Base-by-base conservation (phyloP, 2,329 filamentous ascomycete genomes). In the Beauveria caledonica region DNA sequence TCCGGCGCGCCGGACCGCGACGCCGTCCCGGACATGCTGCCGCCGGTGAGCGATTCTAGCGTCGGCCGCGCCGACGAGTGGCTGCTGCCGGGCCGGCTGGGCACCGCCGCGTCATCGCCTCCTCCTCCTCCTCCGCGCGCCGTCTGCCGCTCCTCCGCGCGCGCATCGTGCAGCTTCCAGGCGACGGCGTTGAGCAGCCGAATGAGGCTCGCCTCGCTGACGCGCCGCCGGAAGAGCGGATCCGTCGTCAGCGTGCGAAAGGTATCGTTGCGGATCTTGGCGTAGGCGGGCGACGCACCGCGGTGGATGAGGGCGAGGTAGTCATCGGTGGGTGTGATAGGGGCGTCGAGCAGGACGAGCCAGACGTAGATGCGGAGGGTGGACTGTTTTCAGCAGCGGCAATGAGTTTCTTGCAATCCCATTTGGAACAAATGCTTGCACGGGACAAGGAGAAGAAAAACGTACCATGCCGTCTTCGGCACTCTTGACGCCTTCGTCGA, bases 241-340 rank as follows among this genome's bases (percentile, higher is more conserved):
- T 99, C 94, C 56, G 93, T 97, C 36, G 94, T 94, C 59, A 99
- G 80, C 0, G 94, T 99, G 67, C 94, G 90, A 73, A 97, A 97
- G 45, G 94, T 97, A 73, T 99, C 94, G 75, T 99, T 97, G 72
- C 92, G 90, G 71, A 99, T 99, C 77, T 99, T 99, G 68, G 90
- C 86, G 76, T 99, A 96, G 50, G 92, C 92, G 1, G 93, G 92
- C 3, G 93, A 97, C 25, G 93, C 89, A 64, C 94, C 93, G 64
- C 94, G 90, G 70, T 96, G 92, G 65, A 99, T 88, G 49, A 97
- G 87, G 61, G 85, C 83, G 65, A 97, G 88, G 72, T 99, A 99
- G 63, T 88, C 82, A 68, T 96, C 90, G 62, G 94, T 96, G 49
- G 87, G 83, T 64, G 97, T 79, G 48, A 96, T 86, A 7, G 91